A percentile compares a stretch with the other conserved stretches of the same genome.
Evolutionary conservation across 2,329 filamentous ascomycete species (phyloP).

Genomic region (Metarhizium guizhouense): DNA sequence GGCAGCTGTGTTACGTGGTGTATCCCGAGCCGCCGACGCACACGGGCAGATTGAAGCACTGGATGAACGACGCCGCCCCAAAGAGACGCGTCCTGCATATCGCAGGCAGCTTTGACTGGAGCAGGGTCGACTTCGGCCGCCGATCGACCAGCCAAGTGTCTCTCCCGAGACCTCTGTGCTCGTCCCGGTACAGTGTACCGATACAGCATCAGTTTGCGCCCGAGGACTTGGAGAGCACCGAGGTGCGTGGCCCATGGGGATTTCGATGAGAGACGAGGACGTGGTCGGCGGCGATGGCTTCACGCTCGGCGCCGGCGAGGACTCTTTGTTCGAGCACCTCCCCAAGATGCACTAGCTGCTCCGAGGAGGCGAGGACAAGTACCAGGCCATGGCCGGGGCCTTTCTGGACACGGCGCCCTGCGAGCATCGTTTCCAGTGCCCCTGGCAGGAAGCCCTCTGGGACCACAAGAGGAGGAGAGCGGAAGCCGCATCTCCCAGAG

Average conservation of each 20-base stretch:
- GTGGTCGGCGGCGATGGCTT: slow-evolving; percentile 20
- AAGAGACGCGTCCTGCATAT: background rate
- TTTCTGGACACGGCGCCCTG: slow-evolving; percentile 38
- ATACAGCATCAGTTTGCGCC: background rate
- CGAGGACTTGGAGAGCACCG: background rate
- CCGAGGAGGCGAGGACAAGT: slow-evolving; percentile 26
- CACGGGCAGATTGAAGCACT: background rate
- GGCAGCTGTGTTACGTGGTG: background rate
- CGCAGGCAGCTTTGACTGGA: background rate
- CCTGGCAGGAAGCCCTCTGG: slow-evolving; percentile 29
- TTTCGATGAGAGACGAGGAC: slow-evolving; percentile 48
- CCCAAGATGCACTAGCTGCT: slow-evolving; percentile 75
- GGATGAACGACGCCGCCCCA: background rate
- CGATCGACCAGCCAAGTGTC: background rate
- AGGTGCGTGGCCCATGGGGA: slow-evolving; percentile 58
- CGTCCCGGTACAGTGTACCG: background rate
- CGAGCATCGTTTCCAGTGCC: slow-evolving; percentile 20
- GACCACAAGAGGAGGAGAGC: slow-evolving; percentile 36
- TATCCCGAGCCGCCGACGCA: background rate
- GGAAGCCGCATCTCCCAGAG: slow-evolving; percentile 28
- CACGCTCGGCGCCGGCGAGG: slow-evolving; percentile 29
- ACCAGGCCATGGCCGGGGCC: slow-evolving; percentile 46
- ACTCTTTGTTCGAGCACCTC: slow-evolving; percentile 69
- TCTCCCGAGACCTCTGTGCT: background rate
- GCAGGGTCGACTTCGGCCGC: background rate